phyloP scores from a whole-genome alignment of 164 flowering plant genomes.

The Chimonanthus praecox region DNA sequence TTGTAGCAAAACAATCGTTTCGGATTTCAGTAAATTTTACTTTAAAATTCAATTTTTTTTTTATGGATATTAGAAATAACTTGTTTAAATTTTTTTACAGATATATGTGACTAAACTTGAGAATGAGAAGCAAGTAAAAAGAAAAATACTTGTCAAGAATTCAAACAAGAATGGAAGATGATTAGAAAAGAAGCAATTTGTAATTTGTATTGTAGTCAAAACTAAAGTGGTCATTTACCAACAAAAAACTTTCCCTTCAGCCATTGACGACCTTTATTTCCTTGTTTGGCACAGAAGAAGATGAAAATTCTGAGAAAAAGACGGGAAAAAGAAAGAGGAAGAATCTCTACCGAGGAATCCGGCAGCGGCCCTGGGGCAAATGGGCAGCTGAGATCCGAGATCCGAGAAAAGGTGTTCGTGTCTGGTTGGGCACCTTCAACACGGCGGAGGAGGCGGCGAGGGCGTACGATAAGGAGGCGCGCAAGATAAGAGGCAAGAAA shows the following conservation, averaged over 20 bases:
- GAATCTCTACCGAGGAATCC: constrained; percentile 82
- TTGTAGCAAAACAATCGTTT: too few relatives aligned
- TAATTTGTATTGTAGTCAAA: too few relatives aligned
- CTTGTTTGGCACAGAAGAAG: constrained; percentile 7
- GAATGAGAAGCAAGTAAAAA: too few relatives aligned
- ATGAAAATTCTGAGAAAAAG: constrained; percentile 13
- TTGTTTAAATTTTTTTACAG: too few relatives aligned
- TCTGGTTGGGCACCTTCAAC: constrained; percentile 92
- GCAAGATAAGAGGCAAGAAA: constrained; percentile 78
- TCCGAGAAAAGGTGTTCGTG: constrained; percentile 87
- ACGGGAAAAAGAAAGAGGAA: constrained; percentile 56
- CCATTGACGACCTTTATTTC: background rate
- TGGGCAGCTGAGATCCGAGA: constrained; percentile 99
- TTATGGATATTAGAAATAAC: too few relatives aligned
- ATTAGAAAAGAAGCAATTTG: too few relatives aligned
- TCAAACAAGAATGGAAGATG: too few relatives aligned
- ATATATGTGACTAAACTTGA: too few relatives aligned
- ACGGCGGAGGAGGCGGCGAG: constrained; percentile 94
- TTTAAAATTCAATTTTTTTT: too few relatives aligned
- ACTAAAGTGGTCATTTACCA: background rate
- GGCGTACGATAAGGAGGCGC: constrained; percentile 87
- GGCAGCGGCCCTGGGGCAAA: constrained; percentile 94
- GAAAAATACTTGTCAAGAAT: too few relatives aligned
- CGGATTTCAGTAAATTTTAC: too few relatives aligned
- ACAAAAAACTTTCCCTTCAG: background rate